phyloP scores from a whole-genome alignment of 2,329 filamentous ascomycete species.

The Neofusicoccum cordaticola region DNA sequence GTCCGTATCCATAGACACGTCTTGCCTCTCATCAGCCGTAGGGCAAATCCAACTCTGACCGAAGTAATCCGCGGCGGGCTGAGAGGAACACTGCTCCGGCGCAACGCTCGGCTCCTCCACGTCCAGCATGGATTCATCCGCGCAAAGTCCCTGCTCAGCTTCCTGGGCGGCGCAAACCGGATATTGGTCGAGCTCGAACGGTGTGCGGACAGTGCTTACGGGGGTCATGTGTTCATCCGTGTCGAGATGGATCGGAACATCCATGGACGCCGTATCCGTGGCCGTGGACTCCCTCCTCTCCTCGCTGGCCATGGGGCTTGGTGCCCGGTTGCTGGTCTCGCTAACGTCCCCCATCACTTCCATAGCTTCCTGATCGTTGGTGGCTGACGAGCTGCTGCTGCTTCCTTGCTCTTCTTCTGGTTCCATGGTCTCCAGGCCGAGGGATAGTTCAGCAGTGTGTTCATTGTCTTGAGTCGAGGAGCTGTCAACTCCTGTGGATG shows the following conservation, averaged over 20 bases:
- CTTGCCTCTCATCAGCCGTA: not conserved
- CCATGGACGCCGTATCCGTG: not conserved
- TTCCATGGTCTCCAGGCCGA: too few species aligned
- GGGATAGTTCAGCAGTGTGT: too few species aligned
- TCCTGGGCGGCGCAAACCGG: not conserved
- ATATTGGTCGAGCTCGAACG: not conserved
- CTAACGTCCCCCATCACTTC: too few species aligned
- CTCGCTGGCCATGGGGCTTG: not conserved
- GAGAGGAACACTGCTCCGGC: not conserved
- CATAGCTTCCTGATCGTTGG: too few species aligned
- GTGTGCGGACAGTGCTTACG: not conserved
- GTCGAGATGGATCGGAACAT: not conserved
- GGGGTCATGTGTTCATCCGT: not conserved
- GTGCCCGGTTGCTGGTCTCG: too few species aligned
- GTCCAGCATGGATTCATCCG: not conserved
- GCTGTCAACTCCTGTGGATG: too few species aligned
- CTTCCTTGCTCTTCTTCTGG: too few species aligned
- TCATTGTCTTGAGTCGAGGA: too few species aligned
- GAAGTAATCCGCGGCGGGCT: not conserved
- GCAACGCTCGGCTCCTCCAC: not conserved
- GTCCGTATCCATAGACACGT: not conserved
- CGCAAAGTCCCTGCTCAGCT: not conserved
- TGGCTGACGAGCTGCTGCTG: too few species aligned
- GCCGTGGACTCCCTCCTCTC: slow-evolving; percentile 25
- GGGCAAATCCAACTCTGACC: not conserved